Base-by-base conservation (phyloP, 1,284 basidiomycete genomes). In the Rhodotorula mucilaginosa region DNA sequence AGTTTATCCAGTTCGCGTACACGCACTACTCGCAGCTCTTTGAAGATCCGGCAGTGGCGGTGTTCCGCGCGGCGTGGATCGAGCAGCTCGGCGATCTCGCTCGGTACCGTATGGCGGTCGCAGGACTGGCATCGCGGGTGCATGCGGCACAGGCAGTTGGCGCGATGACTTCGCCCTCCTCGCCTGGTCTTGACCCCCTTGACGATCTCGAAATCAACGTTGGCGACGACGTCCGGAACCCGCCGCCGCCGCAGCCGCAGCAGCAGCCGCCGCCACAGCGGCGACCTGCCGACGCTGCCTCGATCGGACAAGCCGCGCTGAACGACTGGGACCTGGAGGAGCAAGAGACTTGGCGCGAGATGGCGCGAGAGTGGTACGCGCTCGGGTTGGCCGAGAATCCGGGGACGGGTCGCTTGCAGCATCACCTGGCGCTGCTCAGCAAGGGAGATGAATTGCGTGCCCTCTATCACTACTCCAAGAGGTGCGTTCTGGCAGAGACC, bases 31-130 rank as follows among this genome's bases (percentile, higher is more conserved):
- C 93, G 0, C 88, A 89, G 58, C 86, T 99, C 12, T 85, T 93
- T 66, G 96, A 98, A 79, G 90, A 95, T 79, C 88, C 87, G 26
- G 86, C 84, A 3, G 86, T 97, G 65, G 82, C 81, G 18, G 81
- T 83, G 15, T 95, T 95, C 83, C 88, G 89, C 69, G 84, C 87
- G 1, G 88, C 89, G 2, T 99, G 96, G 94, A 88, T 98, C 65
- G 95, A 99, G 81, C 93, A 94, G 8, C 88, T 99, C 19, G 96
- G 96, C 34, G 95, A 98, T 81, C 86, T 99, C 48, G 94, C 96
- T 0, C 86, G 95, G 44, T 98, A 97, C 80, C 87, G 92, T 62
- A 96, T 98, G 92, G 90, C 90, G 5, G 91, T 97, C n/a, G 91
- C 85, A 15, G 82, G 71, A 4, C 73, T 78, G 48, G 70, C 73